Evolutionary conservation across 2,329 filamentous ascomycete genomes (phyloP), one percentile per base, ranked within the genome.

Genomic region (Cladosporium oxysporum): DNA sequence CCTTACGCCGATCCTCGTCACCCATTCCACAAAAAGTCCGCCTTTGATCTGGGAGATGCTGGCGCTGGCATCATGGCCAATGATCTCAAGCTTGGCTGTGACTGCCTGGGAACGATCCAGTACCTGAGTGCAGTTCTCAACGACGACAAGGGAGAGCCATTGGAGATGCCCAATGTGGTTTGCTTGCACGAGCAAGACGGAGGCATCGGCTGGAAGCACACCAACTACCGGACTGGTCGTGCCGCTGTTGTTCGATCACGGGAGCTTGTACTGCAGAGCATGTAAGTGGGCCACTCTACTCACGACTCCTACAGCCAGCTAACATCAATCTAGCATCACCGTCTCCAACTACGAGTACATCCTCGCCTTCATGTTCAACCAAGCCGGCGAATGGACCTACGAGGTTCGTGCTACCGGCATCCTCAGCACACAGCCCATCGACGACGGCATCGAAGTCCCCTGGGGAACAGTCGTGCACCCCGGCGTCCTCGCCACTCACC

Each of bases 291-390:
- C 31, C 12, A 41, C 31, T 3, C 0, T 11, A 37, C 18, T 41
- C 5, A 41, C 31, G 10, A 11, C 3, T 21, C 3, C 4, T 47
- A 4, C 41, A 11, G 41, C n/a, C 41, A 11, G 18, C 33, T 41
- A 50, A 57, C 3, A 3, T 12, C 16, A n/a, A 41, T 2, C 16
- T 26, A 63, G 61, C 14, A 66, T 66, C 50, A 64, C 88, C 0
- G 87, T 91, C 5, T 83, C 87, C 12, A 91, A 91, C 77, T 91
- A 91, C 76, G 89, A 91, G 73, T 91, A 91, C 73, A 90, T 91
- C 70, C 82, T 91, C 44, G 88, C 88, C 2, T 91, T 88, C 77
- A 85, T 88, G 62, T 90, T 91, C 79, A 89, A 90, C 75, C 89
- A 91, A 74, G 88, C 88, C 2, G 89, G 87, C 64, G 87, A 89